Conservation (phyloP, 768 basidiomycete genomes). For the Steccherinum ochraceum region DNA sequence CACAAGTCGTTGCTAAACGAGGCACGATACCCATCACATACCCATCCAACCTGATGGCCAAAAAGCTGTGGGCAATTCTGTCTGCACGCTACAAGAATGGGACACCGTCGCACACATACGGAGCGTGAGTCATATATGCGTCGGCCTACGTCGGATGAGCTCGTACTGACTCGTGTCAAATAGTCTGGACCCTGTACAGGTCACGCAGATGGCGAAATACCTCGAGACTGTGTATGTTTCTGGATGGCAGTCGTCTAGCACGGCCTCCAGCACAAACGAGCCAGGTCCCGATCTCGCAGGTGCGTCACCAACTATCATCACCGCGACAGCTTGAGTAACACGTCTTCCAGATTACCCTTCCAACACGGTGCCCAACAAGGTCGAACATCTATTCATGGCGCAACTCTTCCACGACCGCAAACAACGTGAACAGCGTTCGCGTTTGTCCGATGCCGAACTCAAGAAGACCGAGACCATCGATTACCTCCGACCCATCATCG, state of each 20-base stretch:
- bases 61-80: constrained; percentile 80
- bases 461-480: constrained; percentile 68
- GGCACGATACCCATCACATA: constrained; percentile 84
- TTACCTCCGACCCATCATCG: constrained; percentile 90
- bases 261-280: constrained; percentile 89
- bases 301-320: constrained; percentile 24
- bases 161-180: constrained; percentile 2
- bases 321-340: background rate
- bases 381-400: constrained; percentile 95
- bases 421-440: constrained; percentile 76
- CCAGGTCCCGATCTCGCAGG: constrained; percentile 98
- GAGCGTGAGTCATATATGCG: constrained; percentile 93
- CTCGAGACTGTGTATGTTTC: constrained; percentile 99
- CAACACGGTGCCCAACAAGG: constrained; percentile 98
- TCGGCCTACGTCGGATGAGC: no score
- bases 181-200: constrained; percentile 95
- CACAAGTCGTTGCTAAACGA: constrained; percentile 89
- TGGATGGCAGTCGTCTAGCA: constrained; percentile 92
- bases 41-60: constrained; percentile 76
- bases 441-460: constrained; percentile 64
- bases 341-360: constrained; percentile 84
- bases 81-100: constrained; percentile 68
- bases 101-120: constrained; percentile 92
- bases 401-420: constrained; percentile 99
- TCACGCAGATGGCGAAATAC: constrained; percentile 98